Percentiles rank a stretch among this genome's conserved stretches.
Conservation (phyloP, 306 rosid genomes). For the Delonix regia region DNA sequence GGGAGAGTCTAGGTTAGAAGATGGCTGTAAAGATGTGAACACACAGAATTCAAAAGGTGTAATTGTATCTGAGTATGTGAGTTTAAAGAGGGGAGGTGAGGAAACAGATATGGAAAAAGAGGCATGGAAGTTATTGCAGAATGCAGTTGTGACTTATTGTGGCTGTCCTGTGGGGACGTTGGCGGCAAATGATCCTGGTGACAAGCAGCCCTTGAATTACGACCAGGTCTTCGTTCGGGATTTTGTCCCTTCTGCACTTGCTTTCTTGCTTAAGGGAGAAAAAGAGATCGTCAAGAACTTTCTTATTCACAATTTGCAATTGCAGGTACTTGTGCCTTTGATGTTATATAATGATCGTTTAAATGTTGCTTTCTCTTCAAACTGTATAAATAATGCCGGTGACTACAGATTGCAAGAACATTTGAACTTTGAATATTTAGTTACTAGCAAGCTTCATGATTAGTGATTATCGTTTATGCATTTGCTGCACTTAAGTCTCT, state of each 20-base stretch:
- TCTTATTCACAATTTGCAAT: constrained; percentile 81
- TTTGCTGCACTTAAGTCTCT: background rate
- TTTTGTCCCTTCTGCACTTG: constrained; percentile 79
- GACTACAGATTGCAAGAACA: background rate
- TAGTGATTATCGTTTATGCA: background rate
- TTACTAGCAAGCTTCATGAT: background rate
- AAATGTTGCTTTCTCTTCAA: background rate
- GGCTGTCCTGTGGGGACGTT: constrained; percentile 82
- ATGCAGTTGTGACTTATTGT: constrained; percentile 72
- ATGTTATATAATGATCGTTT: background rate
- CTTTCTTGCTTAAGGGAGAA: constrained; percentile 87
- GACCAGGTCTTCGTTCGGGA: constrained; percentile 90
- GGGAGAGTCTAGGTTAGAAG: constrained; percentile 45
- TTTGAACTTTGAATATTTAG: background rate
- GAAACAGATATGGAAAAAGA: constrained; percentile 55
- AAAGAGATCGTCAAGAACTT: constrained; percentile 79
- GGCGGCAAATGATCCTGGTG: constrained; percentile 84
- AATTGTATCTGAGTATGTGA: constrained; percentile 39
- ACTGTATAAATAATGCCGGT: constrained; percentile 50
- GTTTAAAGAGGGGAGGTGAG: constrained; percentile 29
- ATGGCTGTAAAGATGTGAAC: constrained; percentile 34
- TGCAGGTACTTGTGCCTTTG: constrained; percentile 62
- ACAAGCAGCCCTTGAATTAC: constrained; percentile 69
- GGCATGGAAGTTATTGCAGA: constrained; percentile 72
- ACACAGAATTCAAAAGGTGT: constrained; percentile 32